Conservation (phyloP, 2,329 filamentous ascomycete species). For the Rhexocercosporidium sp. region DNA sequence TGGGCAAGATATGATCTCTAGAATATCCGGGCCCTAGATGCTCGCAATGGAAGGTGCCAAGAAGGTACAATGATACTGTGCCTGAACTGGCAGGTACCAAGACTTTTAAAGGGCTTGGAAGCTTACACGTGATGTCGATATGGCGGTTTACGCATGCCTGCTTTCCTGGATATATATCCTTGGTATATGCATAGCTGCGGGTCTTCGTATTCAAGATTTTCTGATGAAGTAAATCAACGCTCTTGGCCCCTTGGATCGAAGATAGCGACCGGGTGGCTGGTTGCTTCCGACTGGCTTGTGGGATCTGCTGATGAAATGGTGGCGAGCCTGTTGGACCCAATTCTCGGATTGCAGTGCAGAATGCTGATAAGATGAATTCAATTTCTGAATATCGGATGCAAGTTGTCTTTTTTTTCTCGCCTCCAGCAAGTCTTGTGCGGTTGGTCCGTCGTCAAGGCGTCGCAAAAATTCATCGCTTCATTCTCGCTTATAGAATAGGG, state of each 20-base stretch:
- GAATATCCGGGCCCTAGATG: not conserved
- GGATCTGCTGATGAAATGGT: too few relatives aligned
- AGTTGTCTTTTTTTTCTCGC: not conserved
- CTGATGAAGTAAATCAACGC: not conserved
- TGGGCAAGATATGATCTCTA: not conserved
- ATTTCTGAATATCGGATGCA: not conserved
- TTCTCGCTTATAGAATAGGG: not conserved
- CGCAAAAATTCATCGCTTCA: not conserved
- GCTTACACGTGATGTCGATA: not conserved
- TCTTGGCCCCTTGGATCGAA: not conserved
- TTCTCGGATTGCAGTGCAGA: too few relatives aligned
- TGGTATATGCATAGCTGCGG: not conserved
- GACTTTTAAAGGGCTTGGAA: not conserved
- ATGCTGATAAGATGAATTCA: too few relatives aligned
- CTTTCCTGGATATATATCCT: not conserved
- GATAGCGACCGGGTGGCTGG: not conserved
- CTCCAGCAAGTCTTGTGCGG: not conserved
- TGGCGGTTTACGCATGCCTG: not conserved
- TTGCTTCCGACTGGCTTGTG: too few relatives aligned
- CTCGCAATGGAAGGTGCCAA: slow-evolving; percentile 10
- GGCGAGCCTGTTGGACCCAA: too few relatives aligned
- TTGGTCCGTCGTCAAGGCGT: not conserved
- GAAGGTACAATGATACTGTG: not conserved
- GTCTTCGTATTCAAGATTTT: not conserved
- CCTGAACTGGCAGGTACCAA: slow-evolving; percentile 12